Base-by-base conservation (phyloP, 2,329 filamentous ascomycete genomes). In the Sclerotinia spermophila region DNA sequence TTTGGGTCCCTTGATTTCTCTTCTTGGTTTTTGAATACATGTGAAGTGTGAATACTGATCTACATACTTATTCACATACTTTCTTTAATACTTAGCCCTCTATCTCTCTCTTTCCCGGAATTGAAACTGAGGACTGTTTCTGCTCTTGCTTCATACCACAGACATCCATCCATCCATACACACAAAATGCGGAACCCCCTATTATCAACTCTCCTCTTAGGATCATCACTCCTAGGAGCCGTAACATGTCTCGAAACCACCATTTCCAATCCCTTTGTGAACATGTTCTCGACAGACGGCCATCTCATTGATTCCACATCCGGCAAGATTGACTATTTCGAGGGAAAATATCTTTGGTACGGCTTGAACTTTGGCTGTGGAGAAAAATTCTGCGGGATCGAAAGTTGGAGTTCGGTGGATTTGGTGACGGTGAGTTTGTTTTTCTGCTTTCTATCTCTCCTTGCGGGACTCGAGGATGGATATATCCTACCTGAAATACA, bases 311-410 rank as follows among this genome's bases (percentile, higher is more conserved):
- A 76, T 56, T 67, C 74, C 15, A 73, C 73, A 69, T 74, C 73
- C 17, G 76, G 72, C 21, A 76, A 77, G 64, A 74, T 77, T 13
- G 76, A 76, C 56, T 74, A 69, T 30, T 67, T 77, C 7, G 69
- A 71, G 27, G 74, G 74, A 27, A 61, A 70, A 17, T 75, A 75
- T 48, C 51, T 77, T 21, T 77, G 72, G 75, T 77, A 77, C 55
- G 75, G 74, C 15, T 38, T 76, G 1, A 67, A 70, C 5, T 71
- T 71, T 33, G 73, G 71, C 10, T 77, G 75, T 44, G 74, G 73
- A 0, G 19, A 70, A 30, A 69, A n/a, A 2, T 76, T 77, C 59
- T 77, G 75, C 45, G 75, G 76, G 19, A 73, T 77, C 15, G 67
- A 68, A 33, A 68, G 67, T 53, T 68, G 56, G 67, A 68, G 67